Evolutionary conservation across 768 basidiomycete genomes (phyloP).

Genomic region (Boletus vermiculosoides): DNA sequence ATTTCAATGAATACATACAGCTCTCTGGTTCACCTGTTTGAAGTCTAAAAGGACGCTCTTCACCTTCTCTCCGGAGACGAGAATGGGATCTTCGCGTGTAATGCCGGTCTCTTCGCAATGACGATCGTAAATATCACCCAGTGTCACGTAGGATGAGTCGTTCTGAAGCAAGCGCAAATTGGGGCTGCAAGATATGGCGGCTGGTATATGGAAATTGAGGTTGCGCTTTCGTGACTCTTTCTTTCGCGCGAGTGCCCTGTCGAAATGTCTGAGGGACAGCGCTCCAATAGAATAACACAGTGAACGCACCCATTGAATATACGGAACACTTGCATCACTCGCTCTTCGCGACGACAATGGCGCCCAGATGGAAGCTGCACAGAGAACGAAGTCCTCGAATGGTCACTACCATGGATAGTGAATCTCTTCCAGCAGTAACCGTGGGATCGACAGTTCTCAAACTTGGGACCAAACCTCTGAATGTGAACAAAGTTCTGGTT

Average conservation of each 20-base stretch:
- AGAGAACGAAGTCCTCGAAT: slow-evolving; percentile 84
- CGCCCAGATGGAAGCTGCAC: slow-evolving; percentile 87
- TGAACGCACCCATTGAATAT: slow-evolving; percentile 81
- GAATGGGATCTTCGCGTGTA: slow-evolving; percentile 82
- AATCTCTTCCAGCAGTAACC: slow-evolving; percentile 89
- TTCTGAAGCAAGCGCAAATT: slow-evolving; percentile 84
- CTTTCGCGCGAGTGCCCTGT: slow-evolving; percentile 77
- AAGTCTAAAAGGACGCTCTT: slow-evolving; percentile 64
- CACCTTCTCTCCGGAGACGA: slow-evolving; percentile 83
- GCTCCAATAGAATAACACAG: background rate
- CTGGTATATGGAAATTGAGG: slow-evolving; percentile 87
- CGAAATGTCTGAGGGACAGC: slow-evolving; percentile 1
- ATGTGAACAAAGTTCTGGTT: slow-evolving; percentile 90
- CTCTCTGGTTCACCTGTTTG: slow-evolving; percentile 45
- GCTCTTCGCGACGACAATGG: slow-evolving; percentile 88
- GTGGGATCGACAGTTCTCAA: slow-evolving; percentile 85
- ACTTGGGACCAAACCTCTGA: slow-evolving; percentile 84
- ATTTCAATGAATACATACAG: slow-evolving; percentile 28
- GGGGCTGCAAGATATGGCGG: slow-evolving; percentile 80
- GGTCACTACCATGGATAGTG: slow-evolving; percentile 87
- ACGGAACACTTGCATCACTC: slow-evolving; percentile 89
- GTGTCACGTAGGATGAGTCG: slow-evolving; percentile 85
- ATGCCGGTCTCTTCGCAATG: slow-evolving; percentile 76
- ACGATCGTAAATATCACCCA: slow-evolving; percentile 93
- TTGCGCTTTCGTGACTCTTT: slow-evolving; percentile 94